Conservation (phyloP, 257 asterid species). For the Solanum gracilifrons region DNA sequence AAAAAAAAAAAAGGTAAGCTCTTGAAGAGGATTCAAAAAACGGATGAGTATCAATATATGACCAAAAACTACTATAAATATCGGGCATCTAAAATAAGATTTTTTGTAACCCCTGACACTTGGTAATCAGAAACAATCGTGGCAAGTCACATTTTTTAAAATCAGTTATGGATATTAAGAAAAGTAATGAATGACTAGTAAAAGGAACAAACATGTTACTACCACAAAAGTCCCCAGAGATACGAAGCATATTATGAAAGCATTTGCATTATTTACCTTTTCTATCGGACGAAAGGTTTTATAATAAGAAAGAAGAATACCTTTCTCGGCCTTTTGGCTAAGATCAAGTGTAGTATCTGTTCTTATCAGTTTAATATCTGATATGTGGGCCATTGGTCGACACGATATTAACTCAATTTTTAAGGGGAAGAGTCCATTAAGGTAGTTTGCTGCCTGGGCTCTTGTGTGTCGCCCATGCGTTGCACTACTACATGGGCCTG, state of each 20-base stretch:
- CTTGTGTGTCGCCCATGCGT: no score
- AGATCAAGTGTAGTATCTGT: conserved; percentile 33
- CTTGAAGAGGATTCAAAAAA: neutral
- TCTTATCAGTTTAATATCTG: conserved; percentile 21
- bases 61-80: neutral
- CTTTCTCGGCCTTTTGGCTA: conserved; percentile 43
- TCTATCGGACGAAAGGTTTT: no score
- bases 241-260: no score
- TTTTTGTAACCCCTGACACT: conserved; percentile 1
- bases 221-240: no score
- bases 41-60: neutral
- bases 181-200: neutral
- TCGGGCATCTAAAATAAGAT: neutral
- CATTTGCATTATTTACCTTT: no score
- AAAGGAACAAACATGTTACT: neutral
- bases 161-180: neutral
- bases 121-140: neutral
- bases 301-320: no score
- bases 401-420: neutral
- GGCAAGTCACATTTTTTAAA: neutral
- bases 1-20: no score
- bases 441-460: no score
- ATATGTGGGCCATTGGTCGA: rapidly evolving
- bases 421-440: no score
- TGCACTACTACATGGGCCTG: no score